phyloP scores from a whole-genome alignment of 495 filamentous ascomycete genomes.

The Aspergillus nidulans region DNA sequence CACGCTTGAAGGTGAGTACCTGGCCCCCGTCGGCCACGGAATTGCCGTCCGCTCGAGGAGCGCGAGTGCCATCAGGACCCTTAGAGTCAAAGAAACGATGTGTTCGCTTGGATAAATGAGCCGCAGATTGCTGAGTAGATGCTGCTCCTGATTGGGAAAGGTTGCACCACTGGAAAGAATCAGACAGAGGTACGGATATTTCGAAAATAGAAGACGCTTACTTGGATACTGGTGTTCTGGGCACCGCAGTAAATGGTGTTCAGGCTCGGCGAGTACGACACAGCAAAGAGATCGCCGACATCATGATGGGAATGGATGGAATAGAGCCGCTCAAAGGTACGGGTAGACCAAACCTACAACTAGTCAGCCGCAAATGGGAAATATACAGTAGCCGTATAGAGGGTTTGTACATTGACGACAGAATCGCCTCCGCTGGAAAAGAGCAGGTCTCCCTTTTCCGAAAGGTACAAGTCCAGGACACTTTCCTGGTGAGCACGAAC shows the following conservation, averaged over 20 bases:
- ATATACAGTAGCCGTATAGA: background rate
- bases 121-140: constrained; percentile 56
- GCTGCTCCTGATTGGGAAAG: constrained; percentile 50
- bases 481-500: constrained; percentile 86
- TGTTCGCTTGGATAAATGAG: constrained; percentile 74
- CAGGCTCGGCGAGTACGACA: constrained; percentile 73
- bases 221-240: constrained; percentile 91
- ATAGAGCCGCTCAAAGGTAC: constrained; percentile 65
- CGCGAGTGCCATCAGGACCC: constrained; percentile 73
- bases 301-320: constrained; percentile 92
- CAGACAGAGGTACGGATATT: background rate
- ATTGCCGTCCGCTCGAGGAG: constrained; percentile 51
- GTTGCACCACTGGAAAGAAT: constrained; percentile 54
- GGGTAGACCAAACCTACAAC: constrained; percentile 59
- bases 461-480: constrained; percentile 79
- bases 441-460: constrained; percentile 66
- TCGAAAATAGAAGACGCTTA: constrained; percentile 19
- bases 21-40: constrained; percentile 48
- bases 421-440: constrained; percentile 94
- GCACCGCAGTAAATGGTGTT: constrained; percentile 87
- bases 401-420: constrained; percentile 72
- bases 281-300: constrained; percentile 91
- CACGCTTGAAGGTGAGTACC: constrained; percentile 75
- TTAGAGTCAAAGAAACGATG: constrained; percentile 94
- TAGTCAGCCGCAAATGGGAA: constrained; percentile 3